Base-by-base conservation (phyloP, 2,329 filamentous ascomycete species). In the Ophiocordyceps sinensis region DNA sequence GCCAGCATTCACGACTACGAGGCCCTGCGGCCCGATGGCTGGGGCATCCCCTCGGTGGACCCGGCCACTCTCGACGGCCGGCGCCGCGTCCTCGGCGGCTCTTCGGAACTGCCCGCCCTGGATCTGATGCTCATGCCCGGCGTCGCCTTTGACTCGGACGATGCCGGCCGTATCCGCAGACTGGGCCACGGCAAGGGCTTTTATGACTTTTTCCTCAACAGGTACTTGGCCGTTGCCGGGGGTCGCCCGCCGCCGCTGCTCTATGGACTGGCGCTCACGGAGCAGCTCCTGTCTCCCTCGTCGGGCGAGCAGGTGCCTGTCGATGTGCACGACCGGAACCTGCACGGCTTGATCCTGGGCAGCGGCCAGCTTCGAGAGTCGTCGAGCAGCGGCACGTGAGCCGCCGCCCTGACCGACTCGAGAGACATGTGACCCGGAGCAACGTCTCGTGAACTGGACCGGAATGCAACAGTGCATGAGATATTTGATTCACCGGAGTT, bases 181-280 rank as follows among this genome's bases (percentile, higher is more conserved):
- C 71, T 96, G 17, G 91, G 91, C 34, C 91, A 98, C 61, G 91
- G 91, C 43, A 94, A 86, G 61, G 91, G 91, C 28, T 98, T 94
- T 65, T 98, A 98, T 68, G 91, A 98, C 65, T 83, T 79, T 60
- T 98, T 94, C 61, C 65, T 98, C 56, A 76, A 81, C 53, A 77
- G 81, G 50, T 94, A 88, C 53, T 58, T 57, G 42, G 54, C 57
- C 35, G 56, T 55, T 31, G 53, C 53, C 35, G 49, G 56, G 28
- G 52, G 57, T 40, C 54, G 56, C 42, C 57, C 64, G 15, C 34
- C 41, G 53, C 58, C 74, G 54, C 63, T 70, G 47, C 63, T 80
- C 49, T 77, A 86, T 61, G 91, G 85, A 45, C 71, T 96, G 56
- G 83, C 85, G 51, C 74, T 98, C 52, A 73, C 76, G 50, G 87